phyloP scores from a whole-genome alignment of 257 asterid species.

The Schizonepeta tenuifolia region DNA sequence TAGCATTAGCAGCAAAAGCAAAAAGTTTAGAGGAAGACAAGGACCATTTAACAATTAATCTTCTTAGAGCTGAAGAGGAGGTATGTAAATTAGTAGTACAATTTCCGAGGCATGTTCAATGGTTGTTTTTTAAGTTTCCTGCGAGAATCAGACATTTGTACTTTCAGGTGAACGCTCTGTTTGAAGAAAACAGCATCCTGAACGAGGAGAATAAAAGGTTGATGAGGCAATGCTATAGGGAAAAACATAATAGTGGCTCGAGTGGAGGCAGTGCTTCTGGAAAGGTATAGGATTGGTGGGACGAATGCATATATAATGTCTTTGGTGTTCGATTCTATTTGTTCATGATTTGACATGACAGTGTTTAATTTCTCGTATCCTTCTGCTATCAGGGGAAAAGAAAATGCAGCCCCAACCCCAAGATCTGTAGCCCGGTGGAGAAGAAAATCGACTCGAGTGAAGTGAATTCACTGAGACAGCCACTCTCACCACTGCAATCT shows the following conservation, averaged over 20 bases:
- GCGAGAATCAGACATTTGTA: constrained; percentile 9
- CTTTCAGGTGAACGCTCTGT: constrained; percentile 63
- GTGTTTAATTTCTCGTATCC: not conserved
- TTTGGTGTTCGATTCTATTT: not conserved
- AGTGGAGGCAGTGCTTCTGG: constrained; percentile 64
- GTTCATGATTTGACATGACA: constrained; percentile 1
- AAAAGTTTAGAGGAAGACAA: constrained; percentile 66
- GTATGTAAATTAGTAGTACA: constrained; percentile 39
- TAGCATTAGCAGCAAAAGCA: constrained; percentile 65
- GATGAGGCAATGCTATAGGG: constrained; percentile 53
- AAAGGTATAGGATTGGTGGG: constrained; percentile 45
- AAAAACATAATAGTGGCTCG: constrained; percentile 53
- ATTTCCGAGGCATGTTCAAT: not conserved
- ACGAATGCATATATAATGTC: not conserved
- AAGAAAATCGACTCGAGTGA: constrained; percentile 57
- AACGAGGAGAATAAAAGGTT: constrained; percentile 63
- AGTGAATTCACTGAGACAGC: constrained; percentile 59
- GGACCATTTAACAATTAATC: constrained; percentile 71
- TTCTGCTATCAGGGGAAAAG: constrained; percentile 64
- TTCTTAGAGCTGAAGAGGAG: constrained; percentile 89
- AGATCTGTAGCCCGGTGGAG: constrained; percentile 60
- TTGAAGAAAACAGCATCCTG: constrained; percentile 62
- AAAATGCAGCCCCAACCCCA: constrained; percentile 66
- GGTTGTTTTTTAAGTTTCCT: not conserved
- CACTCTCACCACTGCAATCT: constrained; percentile 73